Conservation (phyloP, 352 stramenopile species). For the Globisporangium rhizosaccharum region DNA sequence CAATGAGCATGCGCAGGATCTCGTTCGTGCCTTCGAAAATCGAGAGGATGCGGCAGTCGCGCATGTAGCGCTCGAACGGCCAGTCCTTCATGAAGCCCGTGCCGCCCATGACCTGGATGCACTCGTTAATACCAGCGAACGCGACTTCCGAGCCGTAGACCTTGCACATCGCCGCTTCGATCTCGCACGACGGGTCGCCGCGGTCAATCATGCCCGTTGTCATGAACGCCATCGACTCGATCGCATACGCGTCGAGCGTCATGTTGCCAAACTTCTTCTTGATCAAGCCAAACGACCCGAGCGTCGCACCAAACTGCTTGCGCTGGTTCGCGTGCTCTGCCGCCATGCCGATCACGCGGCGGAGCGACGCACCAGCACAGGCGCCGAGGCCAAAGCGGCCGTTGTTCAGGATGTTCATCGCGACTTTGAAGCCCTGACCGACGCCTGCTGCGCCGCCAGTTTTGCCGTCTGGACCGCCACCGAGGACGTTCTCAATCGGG, state of each 20-base stretch:
- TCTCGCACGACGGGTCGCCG: slow-evolving; percentile 79
- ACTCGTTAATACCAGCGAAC: slow-evolving; percentile 84
- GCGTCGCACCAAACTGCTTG: slow-evolving; percentile 73
- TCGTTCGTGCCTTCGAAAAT: slow-evolving; percentile 93
- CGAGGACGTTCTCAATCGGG: slow-evolving; percentile 88
- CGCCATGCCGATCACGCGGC: slow-evolving; percentile 56
- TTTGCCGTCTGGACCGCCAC: slow-evolving; percentile 70
- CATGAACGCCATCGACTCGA: slow-evolving; percentile 89
- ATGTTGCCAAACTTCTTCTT: slow-evolving; percentile 88
- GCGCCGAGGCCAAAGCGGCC: slow-evolving; percentile 85
- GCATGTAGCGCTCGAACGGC: slow-evolving; percentile 89
- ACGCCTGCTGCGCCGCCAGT: slow-evolving; percentile 62
- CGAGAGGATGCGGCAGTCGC: slow-evolving; percentile 87
- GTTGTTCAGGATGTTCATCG: slow-evolving; percentile 93
- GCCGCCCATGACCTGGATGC: slow-evolving; percentile 86
- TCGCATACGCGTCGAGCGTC: slow-evolving; percentile 75
- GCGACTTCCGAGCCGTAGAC: slow-evolving; percentile 83
- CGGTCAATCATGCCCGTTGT: slow-evolving; percentile 87
- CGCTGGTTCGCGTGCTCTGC: slow-evolving; percentile 73
- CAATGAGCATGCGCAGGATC: slow-evolving; percentile 90
- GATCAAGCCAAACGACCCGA: slow-evolving; percentile 79
- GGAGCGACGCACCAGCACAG: slow-evolving; percentile 62
- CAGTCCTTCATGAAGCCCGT: slow-evolving; percentile 91
- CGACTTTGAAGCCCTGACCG: slow-evolving; percentile 90
- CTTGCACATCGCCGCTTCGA: slow-evolving; percentile 87